Evolutionary conservation across 1,139 yeast genomes (phyloP).

Genomic region (Saccharomyces hybrid): DNA sequence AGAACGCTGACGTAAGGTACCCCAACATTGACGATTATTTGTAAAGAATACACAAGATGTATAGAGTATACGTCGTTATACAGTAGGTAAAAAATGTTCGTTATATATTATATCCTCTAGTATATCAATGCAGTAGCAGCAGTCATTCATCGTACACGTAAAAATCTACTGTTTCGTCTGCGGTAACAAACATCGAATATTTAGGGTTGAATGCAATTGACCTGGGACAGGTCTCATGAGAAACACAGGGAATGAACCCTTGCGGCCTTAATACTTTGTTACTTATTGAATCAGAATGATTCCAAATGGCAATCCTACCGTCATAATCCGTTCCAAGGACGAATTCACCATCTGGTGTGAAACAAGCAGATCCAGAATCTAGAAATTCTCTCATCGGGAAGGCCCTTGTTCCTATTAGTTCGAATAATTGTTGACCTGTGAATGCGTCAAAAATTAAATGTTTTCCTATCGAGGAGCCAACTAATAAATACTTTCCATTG

Average conservation of each 20-base stretch:
- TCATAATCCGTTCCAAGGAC: constrained; percentile 57
- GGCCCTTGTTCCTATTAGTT: constrained; percentile 40
- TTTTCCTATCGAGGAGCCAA: constrained; percentile 46
- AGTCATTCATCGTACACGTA: constrained; percentile 34
- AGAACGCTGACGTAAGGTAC: constrained; percentile 60
- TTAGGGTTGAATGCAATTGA: constrained; percentile 73
- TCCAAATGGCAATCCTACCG: constrained; percentile 56
- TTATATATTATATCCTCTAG: background rate
- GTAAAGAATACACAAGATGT: constrained; percentile 10
- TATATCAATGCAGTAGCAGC: constrained; percentile 2
- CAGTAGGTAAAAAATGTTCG: background rate
- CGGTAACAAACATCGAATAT: constrained; percentile 69
- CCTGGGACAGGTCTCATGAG: constrained; percentile 42
- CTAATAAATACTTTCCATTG: constrained; percentile 66
- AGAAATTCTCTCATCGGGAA: constrained; percentile 43
- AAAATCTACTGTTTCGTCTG: constrained; percentile 45
- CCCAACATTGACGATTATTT: constrained; percentile 40
- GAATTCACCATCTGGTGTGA: constrained; percentile 76
- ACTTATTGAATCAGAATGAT: constrained; percentile 37
- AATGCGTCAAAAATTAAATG: constrained; percentile 69
- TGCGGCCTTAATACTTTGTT: constrained; percentile 26
- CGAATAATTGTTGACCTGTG: constrained; percentile 52
- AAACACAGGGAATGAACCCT: constrained; percentile 25
- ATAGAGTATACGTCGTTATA: constrained; percentile 1
- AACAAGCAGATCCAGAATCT: constrained; percentile 54